These are phyloP conservation scores for Pseudogymnoascus sp. DNA, from an alignment of 2,329 filamentous ascomycete species.

Conservation along the genomic window DNA sequence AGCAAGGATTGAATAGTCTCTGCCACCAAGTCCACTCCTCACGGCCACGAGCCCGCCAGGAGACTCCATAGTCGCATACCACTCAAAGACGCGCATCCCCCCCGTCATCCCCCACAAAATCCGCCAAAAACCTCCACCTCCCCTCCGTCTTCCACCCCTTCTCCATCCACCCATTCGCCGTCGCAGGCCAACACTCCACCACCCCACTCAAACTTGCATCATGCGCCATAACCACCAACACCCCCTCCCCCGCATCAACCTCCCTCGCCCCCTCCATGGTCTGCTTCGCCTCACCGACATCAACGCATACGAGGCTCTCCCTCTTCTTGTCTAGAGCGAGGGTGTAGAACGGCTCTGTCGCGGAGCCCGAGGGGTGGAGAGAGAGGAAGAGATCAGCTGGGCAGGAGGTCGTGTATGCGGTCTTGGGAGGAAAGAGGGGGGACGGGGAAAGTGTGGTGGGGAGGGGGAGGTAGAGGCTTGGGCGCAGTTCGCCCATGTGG, in stretches of 20 bases:
- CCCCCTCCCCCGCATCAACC: constrained; percentile 36
- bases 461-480: constrained; percentile 34
- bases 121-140: constrained; percentile 41
- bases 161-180: constrained; percentile 37
- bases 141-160: constrained; percentile 37
- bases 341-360: constrained; percentile 28
- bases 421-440: constrained; percentile 28
- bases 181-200: constrained; percentile 40
- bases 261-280: constrained; percentile 41
- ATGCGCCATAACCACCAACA: constrained; percentile 40
- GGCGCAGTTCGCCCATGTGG: constrained; percentile 39
- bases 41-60: too few relatives aligned
- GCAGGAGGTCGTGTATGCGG: constrained; percentile 26
- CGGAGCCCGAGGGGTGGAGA: constrained; percentile 30
- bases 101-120: constrained; percentile 28
- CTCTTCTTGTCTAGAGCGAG: constrained; percentile 18
- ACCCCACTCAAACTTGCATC: constrained; percentile 36
- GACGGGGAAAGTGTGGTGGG: constrained; percentile 32
- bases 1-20: background rate
- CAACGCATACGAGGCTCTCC: constrained; percentile 15
- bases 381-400: constrained; percentile 35
- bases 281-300: constrained; percentile 29
- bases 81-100: background rate
- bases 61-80: too few relatives aligned
- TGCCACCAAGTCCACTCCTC: background rate